Conservation (phyloP, 2,329 filamentous ascomycete genomes). For the Colletotrichum nymphaeae region DNA sequence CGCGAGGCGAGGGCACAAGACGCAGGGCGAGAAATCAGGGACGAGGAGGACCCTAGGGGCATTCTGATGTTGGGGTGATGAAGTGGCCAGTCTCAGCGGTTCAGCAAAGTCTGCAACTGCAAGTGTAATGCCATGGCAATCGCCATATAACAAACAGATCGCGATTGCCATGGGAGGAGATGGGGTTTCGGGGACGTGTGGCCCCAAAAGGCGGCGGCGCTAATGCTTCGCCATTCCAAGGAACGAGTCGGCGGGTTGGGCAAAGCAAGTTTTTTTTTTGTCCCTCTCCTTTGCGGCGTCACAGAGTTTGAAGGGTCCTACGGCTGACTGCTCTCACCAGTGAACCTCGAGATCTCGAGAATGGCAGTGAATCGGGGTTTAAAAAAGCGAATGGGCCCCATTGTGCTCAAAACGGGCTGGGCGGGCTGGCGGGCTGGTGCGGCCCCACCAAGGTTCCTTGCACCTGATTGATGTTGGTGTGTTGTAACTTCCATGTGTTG, state of each 20-base stretch:
- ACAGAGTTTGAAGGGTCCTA: slow-evolving; percentile 29
- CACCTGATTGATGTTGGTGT: background rate
- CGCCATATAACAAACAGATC: background rate
- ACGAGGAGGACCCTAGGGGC: background rate
- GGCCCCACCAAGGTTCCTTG: background rate
- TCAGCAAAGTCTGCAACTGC: background rate
- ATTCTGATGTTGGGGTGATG: background rate
- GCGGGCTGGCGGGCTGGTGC: slow-evolving; percentile 7
- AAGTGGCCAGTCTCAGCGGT: background rate
- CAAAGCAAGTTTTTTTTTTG: slow-evolving; percentile 1
- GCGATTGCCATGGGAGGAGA: background rate
- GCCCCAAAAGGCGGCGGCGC: background rate
- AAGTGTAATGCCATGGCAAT: background rate
- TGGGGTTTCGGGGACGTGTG: background rate
- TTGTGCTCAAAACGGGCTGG: slow-evolving; percentile 1
- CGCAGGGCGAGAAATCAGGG: background rate
- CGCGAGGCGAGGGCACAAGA: background rate
- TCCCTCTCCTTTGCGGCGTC: background rate
- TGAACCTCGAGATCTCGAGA: slow-evolving; percentile 24
- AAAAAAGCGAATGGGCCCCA: background rate
- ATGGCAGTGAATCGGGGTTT: slow-evolving; percentile 28
- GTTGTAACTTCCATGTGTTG: slow-evolving; percentile 8
- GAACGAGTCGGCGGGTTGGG: slow-evolving; percentile 3
- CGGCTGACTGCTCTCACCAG: slow-evolving; percentile 11
- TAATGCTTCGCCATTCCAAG: slow-evolving; percentile 19